phyloP scores from a whole-genome alignment of 139 green algal species.

The Zygnema cylindricum region DNA sequence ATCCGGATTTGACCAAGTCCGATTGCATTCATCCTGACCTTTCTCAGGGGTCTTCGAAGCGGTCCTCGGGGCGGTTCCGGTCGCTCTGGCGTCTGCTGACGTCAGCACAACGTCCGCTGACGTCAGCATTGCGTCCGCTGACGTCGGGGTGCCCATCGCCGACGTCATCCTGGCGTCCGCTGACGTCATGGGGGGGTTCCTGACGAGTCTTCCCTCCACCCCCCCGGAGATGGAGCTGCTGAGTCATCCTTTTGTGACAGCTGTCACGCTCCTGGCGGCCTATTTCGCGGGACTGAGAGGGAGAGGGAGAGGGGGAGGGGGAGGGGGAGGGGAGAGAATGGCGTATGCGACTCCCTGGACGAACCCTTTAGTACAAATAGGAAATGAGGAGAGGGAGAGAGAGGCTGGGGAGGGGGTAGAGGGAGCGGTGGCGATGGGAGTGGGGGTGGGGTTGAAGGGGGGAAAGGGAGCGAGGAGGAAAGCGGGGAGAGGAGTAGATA shows the following conservation, averaged over 20 bases:
- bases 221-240: neutral
- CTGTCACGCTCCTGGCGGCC: neutral
- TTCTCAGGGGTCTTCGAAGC: no score
- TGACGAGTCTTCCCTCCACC: no score
- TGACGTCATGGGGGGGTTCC: neutral
- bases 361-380: no score
- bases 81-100: no score
- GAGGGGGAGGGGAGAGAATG: no score
- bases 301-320: neutral
- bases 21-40: no score
- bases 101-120: no score
- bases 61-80: no score
- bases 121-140: no score
- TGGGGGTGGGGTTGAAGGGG: neutral
- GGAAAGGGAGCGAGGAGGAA: neutral
- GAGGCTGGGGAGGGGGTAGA: neutral
- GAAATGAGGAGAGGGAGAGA: neutral
- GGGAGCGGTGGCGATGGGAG: no score
- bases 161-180: neutral
- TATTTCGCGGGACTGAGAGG: neutral
- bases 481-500: neutral
- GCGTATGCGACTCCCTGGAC: no score
- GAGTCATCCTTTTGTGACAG: neutral
- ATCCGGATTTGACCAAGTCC: no score
- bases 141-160: neutral